phyloP scores from a whole-genome alignment of 2,329 filamentous ascomycete genomes.

The Chaetomium strumarium region DNA sequence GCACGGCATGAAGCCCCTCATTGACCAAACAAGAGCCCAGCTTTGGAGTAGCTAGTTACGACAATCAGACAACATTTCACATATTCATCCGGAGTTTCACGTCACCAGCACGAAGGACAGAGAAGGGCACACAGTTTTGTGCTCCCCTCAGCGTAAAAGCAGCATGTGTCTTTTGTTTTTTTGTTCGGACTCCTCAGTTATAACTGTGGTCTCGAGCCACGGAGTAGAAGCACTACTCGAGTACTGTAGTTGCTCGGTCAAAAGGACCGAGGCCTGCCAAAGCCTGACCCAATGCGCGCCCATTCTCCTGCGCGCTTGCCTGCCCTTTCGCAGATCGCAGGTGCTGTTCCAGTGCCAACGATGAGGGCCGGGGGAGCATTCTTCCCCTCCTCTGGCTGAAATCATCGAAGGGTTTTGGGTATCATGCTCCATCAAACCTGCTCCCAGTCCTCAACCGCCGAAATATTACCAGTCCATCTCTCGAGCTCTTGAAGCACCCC shows the following conservation, averaged over 20 bases:
- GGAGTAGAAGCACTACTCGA: constrained; percentile 17
- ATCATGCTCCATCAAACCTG: constrained; percentile 26
- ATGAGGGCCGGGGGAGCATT: constrained; percentile 14
- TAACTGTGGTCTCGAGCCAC: constrained; percentile 23
- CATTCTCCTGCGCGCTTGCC: constrained; percentile 13
- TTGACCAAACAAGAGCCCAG: too few relatives aligned
- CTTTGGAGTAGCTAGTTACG: too few relatives aligned
- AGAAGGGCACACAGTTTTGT: background rate
- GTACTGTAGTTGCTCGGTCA: constrained; percentile 8
- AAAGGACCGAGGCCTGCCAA: constrained; percentile 21
- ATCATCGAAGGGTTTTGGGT: constrained; percentile 25
- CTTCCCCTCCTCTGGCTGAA: constrained; percentile 19
- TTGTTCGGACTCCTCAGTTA: constrained; percentile 24
- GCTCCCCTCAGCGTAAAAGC: background rate
- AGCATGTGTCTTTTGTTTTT: constrained; percentile 16
- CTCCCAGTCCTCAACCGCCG: constrained; percentile 25
- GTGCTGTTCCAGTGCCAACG: constrained; percentile 23
- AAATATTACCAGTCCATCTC: constrained; percentile 27
- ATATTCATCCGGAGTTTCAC: background rate
- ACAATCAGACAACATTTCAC: too few relatives aligned
- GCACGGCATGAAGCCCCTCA: too few relatives aligned
- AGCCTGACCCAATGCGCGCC: constrained; percentile 21
- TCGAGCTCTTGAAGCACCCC: constrained; percentile 18
- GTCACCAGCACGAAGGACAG: background rate
- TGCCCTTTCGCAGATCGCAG: constrained; percentile 18